Percentiles rank a stretch among this genome's conserved stretches.
Conservation (phyloP, 2,329 filamentous ascomycete genomes). For the Sarocladiaceae sp. region DNA sequence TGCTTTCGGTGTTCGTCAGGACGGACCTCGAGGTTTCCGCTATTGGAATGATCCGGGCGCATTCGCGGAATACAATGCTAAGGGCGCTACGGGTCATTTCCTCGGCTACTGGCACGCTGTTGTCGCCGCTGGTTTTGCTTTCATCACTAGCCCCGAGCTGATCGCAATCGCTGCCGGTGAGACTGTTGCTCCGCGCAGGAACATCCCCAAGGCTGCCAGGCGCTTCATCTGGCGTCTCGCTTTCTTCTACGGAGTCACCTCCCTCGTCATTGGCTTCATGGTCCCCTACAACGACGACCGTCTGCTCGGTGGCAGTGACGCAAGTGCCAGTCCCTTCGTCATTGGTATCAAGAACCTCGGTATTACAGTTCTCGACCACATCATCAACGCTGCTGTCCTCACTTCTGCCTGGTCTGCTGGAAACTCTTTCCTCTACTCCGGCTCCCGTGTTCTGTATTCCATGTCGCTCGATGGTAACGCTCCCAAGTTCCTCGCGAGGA, state of each 20-base stretch:
- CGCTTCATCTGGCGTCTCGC: conserved; percentile 60
- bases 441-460: conserved; percentile 65
- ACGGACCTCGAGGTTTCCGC: conserved; percentile 40
- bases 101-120: conserved; percentile 56
- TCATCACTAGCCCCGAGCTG: conserved; percentile 60
- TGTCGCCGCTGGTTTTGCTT: conserved; percentile 56
- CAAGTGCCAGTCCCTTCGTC: conserved; percentile 59
- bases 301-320: conserved; percentile 48
- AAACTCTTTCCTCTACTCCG: conserved; percentile 61
- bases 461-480: conserved; percentile 65
- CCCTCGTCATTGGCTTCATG: conserved; percentile 57
- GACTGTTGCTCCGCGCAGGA: conserved; percentile 58
- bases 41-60: conserved; percentile 35
- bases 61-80: conserved; percentile 42
- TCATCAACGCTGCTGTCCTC: conserved; percentile 66
- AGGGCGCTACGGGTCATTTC: conserved; percentile 47
- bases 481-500: conserved; percentile 55
- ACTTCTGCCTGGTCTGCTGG: conserved; percentile 62
- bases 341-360: conserved; percentile 63
- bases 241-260: conserved; percentile 60
- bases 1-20: conserved; percentile 47
- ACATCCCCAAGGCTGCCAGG: conserved; percentile 61
- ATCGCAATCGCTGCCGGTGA: conserved; percentile 62
- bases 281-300: conserved; percentile 61
- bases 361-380: conserved; percentile 58